These are phyloP conservation scores for Diospyros lotus DNA, from an alignment of 148 eudicot genomes.

Conservation along the genomic window DNA sequence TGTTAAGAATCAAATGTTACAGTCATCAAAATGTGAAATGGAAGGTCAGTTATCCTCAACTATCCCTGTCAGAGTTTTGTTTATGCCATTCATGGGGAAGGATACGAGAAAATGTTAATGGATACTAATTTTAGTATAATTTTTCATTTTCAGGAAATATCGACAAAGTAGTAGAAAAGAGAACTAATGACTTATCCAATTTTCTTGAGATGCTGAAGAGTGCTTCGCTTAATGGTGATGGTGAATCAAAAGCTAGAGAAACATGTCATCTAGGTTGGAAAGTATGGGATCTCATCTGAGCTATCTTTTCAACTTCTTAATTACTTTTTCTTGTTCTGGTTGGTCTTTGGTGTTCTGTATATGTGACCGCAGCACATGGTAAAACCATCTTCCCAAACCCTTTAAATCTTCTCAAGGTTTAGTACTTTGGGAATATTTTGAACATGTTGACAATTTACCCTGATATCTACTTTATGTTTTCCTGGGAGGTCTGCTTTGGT, in stretches of 20 bases:
- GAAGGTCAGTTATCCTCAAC: slow-evolving; percentile 33
- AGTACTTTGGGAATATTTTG: too few relatives aligned
- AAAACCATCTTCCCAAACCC: not conserved
- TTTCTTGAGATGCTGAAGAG: slow-evolving; percentile 71
- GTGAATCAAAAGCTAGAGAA: slow-evolving; percentile 21
- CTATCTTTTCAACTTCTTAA: not conserved
- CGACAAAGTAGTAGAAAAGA: slow-evolving; percentile 43
- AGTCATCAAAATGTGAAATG: slow-evolving; percentile 30
- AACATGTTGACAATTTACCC: too few relatives aligned
- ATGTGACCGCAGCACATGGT: not conserved
- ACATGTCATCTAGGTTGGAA: slow-evolving; percentile 56
- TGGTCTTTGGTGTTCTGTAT: not conserved
- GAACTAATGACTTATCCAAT: slow-evolving; percentile 60
- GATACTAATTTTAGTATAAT: too few relatives aligned
- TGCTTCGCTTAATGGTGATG: slow-evolving; percentile 43
- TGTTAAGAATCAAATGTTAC: slow-evolving; percentile 62
- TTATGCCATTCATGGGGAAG: too few relatives aligned
- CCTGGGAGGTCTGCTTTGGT: too few relatives aligned
- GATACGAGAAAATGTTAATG: too few relatives aligned
- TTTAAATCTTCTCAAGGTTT: too few relatives aligned
- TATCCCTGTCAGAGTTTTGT: not conserved
- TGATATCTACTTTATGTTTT: too few relatives aligned
- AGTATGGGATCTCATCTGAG: slow-evolving; percentile 40
- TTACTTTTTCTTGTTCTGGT: not conserved
- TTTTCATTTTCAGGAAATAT: slow-evolving; percentile 32